Evolutionary conservation across 805 yeast species (phyloP), one percentile per base, ranked within the genome.

Genomic region (Metschnikowia kofuensis): DNA sequence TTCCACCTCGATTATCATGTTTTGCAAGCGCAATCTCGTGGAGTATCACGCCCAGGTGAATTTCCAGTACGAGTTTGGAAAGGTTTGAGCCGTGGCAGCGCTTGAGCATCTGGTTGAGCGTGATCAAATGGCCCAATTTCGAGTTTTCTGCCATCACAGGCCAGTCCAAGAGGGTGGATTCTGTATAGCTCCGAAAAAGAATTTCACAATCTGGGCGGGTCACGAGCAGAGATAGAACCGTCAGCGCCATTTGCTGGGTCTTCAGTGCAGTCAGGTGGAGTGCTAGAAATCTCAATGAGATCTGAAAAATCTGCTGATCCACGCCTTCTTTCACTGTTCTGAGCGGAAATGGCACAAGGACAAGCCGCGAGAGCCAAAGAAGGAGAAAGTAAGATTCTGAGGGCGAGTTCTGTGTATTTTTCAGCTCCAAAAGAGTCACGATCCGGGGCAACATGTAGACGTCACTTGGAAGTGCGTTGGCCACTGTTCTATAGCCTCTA

Each of bases 291-390:
- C 39, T 37, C 4, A 61, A 42, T 0, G 77, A 74, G 7, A 76
- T 51, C 0, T 55, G 49, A 39, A 70, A 75, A 1, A 84, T 56
- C 2, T 61, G 45, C 1, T 57, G 53, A 5, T 77, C 58, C 7
- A 78, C 62, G 0, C 64, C 48, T 0, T 60, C 49, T 2, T 61
- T 52, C 13, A 84, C 64, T 0, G 66, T 53, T 1, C 63, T 65
- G 27, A 91, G 67, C 1, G 79, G 75, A 59, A 91, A 90, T 0
- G 98, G 97, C 0, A 84, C 80, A n/a, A 87, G 67, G 0, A 83
- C 76, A 21, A 90, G 67, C 9, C 84, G 80, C 0, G 85, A 76
- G 9, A 89, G 72, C 96, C 96, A 91, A 3, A 86, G 68, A 8
- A 89, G 64, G 38, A 82, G 60, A 10, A 84, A 41, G 49, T 67